phyloP scores from a whole-genome alignment of 306 rosid species.

The Betula pendula region DNA sequence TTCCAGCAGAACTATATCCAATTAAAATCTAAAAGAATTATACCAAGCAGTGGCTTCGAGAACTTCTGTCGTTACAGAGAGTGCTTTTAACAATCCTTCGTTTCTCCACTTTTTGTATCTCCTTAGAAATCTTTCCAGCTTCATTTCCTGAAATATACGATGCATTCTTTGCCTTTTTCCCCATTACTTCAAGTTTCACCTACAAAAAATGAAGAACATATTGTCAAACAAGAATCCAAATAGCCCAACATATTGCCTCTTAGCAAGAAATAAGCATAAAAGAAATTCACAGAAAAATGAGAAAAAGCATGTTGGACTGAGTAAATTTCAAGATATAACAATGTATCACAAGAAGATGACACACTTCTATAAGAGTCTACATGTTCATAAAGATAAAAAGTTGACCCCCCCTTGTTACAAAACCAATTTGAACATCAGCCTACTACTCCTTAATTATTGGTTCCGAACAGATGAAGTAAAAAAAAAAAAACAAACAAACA shows the following conservation, averaged over 20 bases:
- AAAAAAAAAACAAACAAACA: too few species aligned
- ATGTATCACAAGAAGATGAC: too few species aligned
- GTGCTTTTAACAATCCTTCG: conserved; percentile 96
- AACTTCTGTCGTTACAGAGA: conserved; percentile 93
- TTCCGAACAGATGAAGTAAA: too few species aligned
- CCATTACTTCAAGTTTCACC: conserved; percentile 99
- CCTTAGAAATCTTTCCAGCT: conserved; percentile 95
- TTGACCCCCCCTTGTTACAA: too few species aligned
- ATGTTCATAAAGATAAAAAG: too few species aligned
- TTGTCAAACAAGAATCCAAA: not conserved
- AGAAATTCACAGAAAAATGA: not conserved
- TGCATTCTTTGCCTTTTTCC: conserved; percentile 98
- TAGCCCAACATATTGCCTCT: not conserved
- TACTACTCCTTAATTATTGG: too few species aligned
- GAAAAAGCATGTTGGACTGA: not conserved
- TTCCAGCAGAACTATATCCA: conserved; percentile 11
- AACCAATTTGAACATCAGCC: too few species aligned
- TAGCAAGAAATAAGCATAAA: not conserved
- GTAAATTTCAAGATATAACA: too few species aligned
- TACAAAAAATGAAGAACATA: conserved; percentile 31
- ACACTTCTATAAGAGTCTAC: too few species aligned
- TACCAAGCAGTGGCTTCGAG: conserved; percentile 99
- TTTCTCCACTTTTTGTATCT: conserved; percentile 98
- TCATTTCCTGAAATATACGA: conserved; percentile 89
- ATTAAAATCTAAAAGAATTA: not conserved